phyloP scores from a whole-genome alignment of 306 rosid species.

The Lupinus albus region DNA sequence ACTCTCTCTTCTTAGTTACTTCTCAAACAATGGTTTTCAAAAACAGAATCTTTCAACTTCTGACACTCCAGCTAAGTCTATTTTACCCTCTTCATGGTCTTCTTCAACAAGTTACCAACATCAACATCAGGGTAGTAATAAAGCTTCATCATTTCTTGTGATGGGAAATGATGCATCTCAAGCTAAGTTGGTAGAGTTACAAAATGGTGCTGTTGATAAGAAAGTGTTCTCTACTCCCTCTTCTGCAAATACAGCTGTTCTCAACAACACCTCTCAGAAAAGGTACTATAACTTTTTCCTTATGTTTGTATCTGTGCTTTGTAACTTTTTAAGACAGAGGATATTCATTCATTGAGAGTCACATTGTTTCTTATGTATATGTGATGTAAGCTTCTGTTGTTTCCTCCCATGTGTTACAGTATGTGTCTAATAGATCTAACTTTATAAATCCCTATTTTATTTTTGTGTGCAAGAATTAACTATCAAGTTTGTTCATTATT shows the following conservation, averaged over 20 bases:
- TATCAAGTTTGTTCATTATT: background rate
- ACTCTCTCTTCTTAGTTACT: slow-evolving; percentile 54
- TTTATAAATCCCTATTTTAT: slow-evolving; percentile 27
- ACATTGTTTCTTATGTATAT: slow-evolving; percentile 31
- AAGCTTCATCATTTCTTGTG: slow-evolving; percentile 51
- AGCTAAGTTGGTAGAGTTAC: slow-evolving; percentile 55
- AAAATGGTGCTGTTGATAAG: slow-evolving; percentile 49
- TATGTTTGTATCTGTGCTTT: slow-evolving; percentile 33
- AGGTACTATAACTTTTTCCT: slow-evolving; percentile 55
- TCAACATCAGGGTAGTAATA: slow-evolving; percentile 34
- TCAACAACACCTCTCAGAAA: slow-evolving; percentile 89
- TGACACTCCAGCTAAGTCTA: background rate
- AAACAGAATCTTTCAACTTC: too few species aligned
- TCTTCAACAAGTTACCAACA: slow-evolving; percentile 29
- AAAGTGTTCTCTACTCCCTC: slow-evolving; percentile 54
- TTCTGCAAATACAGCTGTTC: slow-evolving; percentile 75
- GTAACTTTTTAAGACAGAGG: slow-evolving; percentile 54
- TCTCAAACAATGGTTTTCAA: background rate
- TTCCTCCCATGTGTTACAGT: slow-evolving; percentile 25
- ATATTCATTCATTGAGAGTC: slow-evolving; percentile 55
- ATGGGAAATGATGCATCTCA: slow-evolving; percentile 50
- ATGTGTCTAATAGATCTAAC: slow-evolving; percentile 43
- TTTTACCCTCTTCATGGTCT: slow-evolving; percentile 47
- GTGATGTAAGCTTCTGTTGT: slow-evolving; percentile 50
- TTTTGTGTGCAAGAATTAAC: slow-evolving; percentile 34